Conservation (phyloP, 1,284 basidiomycete genomes). For the Rhodotorula glutinis region DNA sequence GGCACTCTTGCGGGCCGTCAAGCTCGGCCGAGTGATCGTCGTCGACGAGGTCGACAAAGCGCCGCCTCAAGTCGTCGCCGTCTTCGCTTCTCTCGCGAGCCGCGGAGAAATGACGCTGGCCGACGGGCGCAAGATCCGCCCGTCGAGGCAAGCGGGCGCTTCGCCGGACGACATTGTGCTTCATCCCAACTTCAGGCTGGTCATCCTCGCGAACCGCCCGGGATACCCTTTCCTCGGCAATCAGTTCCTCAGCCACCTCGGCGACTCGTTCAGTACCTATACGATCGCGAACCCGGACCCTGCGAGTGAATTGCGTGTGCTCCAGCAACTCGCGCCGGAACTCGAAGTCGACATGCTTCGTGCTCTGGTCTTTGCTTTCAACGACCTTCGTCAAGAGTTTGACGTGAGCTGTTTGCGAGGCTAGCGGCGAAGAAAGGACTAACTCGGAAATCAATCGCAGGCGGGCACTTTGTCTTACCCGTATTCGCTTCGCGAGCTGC, state of each 20-base stretch:
- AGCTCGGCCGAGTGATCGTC: slow-evolving; percentile 47
- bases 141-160: not conserved
- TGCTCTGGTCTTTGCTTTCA: slow-evolving; percentile 47
- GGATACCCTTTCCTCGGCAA: slow-evolving; percentile 39
- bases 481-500: slow-evolving; percentile 48
- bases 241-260: slow-evolving; percentile 47
- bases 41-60: slow-evolving; percentile 51
- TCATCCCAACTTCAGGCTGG: slow-evolving; percentile 48
- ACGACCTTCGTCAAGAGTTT: slow-evolving; percentile 48
- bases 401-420: slow-evolving; percentile 22
- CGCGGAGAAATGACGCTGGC: slow-evolving; percentile 48
- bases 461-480: slow-evolving; percentile 41
- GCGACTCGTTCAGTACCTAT: slow-evolving; percentile 48
- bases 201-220: slow-evolving; percentile 49
- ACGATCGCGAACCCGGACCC: slow-evolving; percentile 47
- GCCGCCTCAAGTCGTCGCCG: slow-evolving; percentile 48
- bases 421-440: not conserved
- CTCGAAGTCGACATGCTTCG: slow-evolving; percentile 40
- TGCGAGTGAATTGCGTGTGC: slow-evolving; percentile 46
- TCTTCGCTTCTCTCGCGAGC: slow-evolving; percentile 48
- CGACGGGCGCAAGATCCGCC: slow-evolving; percentile 43
- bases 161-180: slow-evolving; percentile 28
- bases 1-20: slow-evolving; percentile 48
- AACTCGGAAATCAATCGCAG: not conserved
- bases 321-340: slow-evolving; percentile 46